Conservation (phyloP, 345 rosid genomes). For the Mangifera indica region DNA sequence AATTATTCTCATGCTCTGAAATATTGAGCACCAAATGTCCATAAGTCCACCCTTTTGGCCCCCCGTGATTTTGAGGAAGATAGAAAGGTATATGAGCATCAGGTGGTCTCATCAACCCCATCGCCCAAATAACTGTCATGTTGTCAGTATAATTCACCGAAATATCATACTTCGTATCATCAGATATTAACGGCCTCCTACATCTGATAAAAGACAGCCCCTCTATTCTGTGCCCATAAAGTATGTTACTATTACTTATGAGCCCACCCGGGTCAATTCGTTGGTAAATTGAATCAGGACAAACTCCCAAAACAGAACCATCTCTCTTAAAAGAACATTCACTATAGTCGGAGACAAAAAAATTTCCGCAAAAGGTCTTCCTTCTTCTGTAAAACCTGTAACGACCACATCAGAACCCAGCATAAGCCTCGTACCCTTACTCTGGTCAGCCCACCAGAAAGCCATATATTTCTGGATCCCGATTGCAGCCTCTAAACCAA, state of each 20-base stretch:
- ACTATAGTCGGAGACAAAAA: constrained; percentile 59
- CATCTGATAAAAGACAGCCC: constrained; percentile 90
- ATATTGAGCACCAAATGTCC: constrained; percentile 53
- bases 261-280: constrained; percentile 44
- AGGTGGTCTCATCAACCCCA: constrained; percentile 88
- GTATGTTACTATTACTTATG: constrained; percentile 60
- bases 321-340: constrained; percentile 65
- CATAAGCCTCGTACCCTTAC: constrained; percentile 51
- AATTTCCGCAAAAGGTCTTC: constrained; percentile 84
- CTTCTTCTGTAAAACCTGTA: constrained; percentile 70
- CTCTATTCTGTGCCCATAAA: constrained; percentile 92
- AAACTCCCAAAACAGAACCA: constrained; percentile 70
- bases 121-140: constrained; percentile 80
- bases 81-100: constrained; percentile 69
- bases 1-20: constrained; percentile 46
- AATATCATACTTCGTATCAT: constrained; percentile 71
- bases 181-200: constrained; percentile 54
- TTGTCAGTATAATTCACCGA: constrained; percentile 52
- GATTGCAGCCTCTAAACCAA: constrained; percentile 79
- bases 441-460: constrained; percentile 83
- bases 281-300: constrained; percentile 74
- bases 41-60: constrained; percentile 37
- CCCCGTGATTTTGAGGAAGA: constrained; percentile 91
- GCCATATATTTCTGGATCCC: constrained; percentile 76
- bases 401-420: constrained; percentile 76